Evolutionary conservation across 169 alveolate genomes (phyloP), one percentile per base, ranked within the genome.

Genomic region (Cytauxzoon felis): DNA sequence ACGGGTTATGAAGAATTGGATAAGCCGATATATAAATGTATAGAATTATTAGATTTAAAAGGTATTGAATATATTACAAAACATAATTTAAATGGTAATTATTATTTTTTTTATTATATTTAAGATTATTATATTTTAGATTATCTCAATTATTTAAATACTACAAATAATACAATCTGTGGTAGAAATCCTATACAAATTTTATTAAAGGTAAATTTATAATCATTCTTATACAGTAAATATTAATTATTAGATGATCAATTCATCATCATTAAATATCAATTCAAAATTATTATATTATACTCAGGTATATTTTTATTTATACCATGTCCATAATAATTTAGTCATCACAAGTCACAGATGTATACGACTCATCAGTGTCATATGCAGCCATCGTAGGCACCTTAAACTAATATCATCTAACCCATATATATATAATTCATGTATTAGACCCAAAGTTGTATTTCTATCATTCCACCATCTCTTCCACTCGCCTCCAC

Each of bases 141-240:
- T 24, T 93, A 92, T 66, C 79, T 75, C 21, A 49, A 87, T 30
- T 95, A 95, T 76, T 67, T 95, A 33, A 69, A 75, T 40, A 66
- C 84, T 52, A 93, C 97, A n/a, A 88, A 81, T 56, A 95, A 95
- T 82, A 95, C 98, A 1, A 93, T 95, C 30, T 95, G 98, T 71
- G 98, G 98, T 24, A 80, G 97, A 62, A 87, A 93, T 70, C 97
- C 98, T 16, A 95, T 95, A 27, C 66, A 84, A 45, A 87, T 95
- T 27, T 82, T 89, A 58, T 81, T 95, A 34, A 80, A 72, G 41
- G 88, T 89, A 69, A 53, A 71, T 24, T 53, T 47, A 40, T 18
- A 60, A 5, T 9, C 19, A 42, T n/a, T 40, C 5, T 42, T 47
- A 26, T n/a, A 42, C n/a, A n/a, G n/a, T n/a, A n/a, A n/a, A n/a